Percentiles rank a stretch among this genome's conserved stretches.
phyloP scores from a whole-genome alignment of 1,139 yeast genomes.

The Trichomonascaceae sp. region DNA sequence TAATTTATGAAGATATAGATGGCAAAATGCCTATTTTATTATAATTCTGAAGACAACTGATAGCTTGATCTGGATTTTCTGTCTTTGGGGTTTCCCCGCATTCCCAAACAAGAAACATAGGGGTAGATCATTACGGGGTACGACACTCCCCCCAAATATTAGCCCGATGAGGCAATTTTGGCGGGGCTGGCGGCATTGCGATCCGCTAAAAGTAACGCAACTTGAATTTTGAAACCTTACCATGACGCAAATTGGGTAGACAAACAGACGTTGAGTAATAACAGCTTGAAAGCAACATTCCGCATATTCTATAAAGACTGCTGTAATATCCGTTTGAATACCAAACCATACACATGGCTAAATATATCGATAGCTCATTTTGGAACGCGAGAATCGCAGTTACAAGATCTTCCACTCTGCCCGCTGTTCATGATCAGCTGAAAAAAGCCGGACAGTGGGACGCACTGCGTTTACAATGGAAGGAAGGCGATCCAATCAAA shows the following conservation, averaged over 20 bases:
- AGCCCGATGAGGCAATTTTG: neutral
- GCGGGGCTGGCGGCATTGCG: neutral
- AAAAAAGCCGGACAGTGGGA: conserved; percentile 28
- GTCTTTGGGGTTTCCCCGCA: neutral
- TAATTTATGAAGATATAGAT: neutral
- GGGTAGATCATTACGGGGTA: neutral
- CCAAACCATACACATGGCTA: neutral
- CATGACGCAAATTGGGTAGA: neutral
- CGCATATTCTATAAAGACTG: neutral
- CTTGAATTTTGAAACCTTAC: neutral
- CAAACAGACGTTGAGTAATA: neutral
- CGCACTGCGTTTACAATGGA: conserved; percentile 23
- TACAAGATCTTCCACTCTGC: conserved; percentile 20
- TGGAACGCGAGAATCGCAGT: conserved; percentile 13
- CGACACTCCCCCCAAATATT: neutral
- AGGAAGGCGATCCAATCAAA: conserved; percentile 8
- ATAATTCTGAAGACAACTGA: neutral
- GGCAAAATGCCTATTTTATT: neutral
- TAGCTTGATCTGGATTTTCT: neutral
- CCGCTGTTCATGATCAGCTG: conserved; percentile 25
- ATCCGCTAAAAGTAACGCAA: neutral
- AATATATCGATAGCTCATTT: conserved; percentile 1
- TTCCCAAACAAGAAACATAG: neutral
- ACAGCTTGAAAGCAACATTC: neutral
- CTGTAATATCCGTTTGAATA: neutral